Percentiles rank a stretch among this genome's conserved stretches.
These are phyloP conservation scores for Pelargonium australe DNA, from an alignment of 441 rosid species.

Conservation along the genomic window DNA sequence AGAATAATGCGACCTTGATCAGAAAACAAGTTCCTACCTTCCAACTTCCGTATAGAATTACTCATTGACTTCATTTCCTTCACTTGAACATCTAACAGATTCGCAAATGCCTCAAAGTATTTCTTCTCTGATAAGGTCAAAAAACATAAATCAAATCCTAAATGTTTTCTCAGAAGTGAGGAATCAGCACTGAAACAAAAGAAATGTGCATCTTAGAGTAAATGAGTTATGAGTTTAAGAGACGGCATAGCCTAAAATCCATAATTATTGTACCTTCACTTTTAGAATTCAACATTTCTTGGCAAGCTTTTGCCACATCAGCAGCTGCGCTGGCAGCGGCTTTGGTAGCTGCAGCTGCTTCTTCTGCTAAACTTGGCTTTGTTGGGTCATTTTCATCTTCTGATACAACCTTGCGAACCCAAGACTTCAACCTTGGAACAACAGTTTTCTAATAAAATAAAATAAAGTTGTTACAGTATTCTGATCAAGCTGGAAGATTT, in stretches of 20 bases:
- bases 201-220: neutral
- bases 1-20: neutral
- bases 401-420: constrained; percentile 66
- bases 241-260: neutral
- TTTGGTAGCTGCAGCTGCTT: constrained; percentile 89
- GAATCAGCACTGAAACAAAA: constrained; percentile 4
- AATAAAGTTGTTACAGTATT: constrained; percentile 16
- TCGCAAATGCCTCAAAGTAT: constrained; percentile 39
- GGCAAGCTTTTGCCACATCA: constrained; percentile 84
- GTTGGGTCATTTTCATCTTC: constrained; percentile 57
- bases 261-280: constrained; percentile 43
- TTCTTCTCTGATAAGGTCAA: constrained; percentile 39
- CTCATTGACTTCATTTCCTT: constrained; percentile 65
- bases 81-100: constrained; percentile 49
- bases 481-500: constrained; percentile 4
- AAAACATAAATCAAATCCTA: constrained; percentile 6
- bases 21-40: constrained; percentile 28
- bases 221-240: neutral
- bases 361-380: constrained; percentile 75
- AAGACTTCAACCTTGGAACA: constrained; percentile 71
- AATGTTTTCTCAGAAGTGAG: neutral
- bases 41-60: constrained; percentile 46
- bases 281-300: constrained; percentile 66
- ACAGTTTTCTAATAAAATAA: constrained; percentile 54
- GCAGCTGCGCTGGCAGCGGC: constrained; percentile 86